phyloP scores from a whole-genome alignment of 768 basidiomycete genomes.

The Obba rivulosa region DNA sequence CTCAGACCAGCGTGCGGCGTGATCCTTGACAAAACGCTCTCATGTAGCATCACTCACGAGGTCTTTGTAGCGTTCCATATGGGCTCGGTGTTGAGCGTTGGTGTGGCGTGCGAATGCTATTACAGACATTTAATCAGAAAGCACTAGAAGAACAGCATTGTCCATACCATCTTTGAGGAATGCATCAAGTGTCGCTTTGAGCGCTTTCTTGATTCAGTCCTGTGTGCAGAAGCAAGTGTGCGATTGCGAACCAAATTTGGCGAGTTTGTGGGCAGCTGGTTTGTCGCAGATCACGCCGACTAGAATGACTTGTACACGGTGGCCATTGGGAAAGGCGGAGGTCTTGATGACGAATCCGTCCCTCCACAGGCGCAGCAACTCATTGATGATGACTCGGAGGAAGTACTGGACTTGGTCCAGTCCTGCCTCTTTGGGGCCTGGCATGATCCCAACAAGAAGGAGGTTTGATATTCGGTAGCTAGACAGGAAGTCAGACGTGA shows the following conservation, averaged over 20 bases:
- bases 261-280: slow-evolving; percentile 32
- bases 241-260: slow-evolving; percentile 24
- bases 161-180: slow-evolving; percentile 18
- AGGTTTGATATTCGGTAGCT: slow-evolving; percentile 5
- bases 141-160: not conserved
- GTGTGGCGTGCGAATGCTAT: slow-evolving; percentile 12
- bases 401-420: slow-evolving; percentile 9
- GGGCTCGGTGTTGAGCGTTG: slow-evolving; percentile 10
- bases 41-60: not conserved
- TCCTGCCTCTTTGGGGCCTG: slow-evolving; percentile 8
- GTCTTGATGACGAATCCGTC: slow-evolving; percentile 2
- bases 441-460: slow-evolving; percentile 4
- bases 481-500: slow-evolving; percentile 3
- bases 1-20: slow-evolving; percentile 9
- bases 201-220: slow-evolving; percentile 27
- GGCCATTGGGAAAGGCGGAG: slow-evolving; percentile 13
- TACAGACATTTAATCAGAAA: not conserved
- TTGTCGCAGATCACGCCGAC: slow-evolving; percentile 33
- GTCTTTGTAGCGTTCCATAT: slow-evolving; percentile 7
- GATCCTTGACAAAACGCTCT: slow-evolving; percentile 1
- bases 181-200: slow-evolving; percentile 16
- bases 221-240: slow-evolving; percentile 30
- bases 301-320: slow-evolving; percentile 25
- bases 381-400: slow-evolving; percentile 1
- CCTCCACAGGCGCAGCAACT: slow-evolving; percentile 4